Base-by-base conservation (phyloP, 2,329 filamentous ascomycete species). In the Chrysoporthe cubensis region DNA sequence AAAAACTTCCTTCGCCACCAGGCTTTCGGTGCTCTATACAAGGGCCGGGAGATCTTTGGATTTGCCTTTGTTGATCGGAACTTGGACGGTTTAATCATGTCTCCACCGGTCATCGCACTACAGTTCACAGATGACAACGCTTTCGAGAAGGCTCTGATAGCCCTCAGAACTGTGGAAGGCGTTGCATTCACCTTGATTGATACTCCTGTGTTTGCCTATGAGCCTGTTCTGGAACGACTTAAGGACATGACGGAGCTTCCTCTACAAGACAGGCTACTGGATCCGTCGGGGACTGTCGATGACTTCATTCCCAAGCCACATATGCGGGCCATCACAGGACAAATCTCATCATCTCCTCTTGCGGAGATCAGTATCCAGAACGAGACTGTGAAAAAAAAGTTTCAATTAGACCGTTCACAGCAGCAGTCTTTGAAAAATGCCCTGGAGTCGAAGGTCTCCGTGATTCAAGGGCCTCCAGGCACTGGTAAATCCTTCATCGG, bases 401-500 rank as follows among this genome's bases (percentile, higher is more conserved):
- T 72, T 58, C 69, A 16, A 0, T 61, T 74, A 1, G 73, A 80
- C 63, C 62, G 75, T 11, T 84, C 89, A 0, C 90, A 93, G 71
- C 77, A 83, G 0, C 71, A 79, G 0, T 89, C 90, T 1, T 74
- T 93, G 0, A 69, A 87, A 2, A 76, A 82, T 18, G 86, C 87
- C 0, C 72, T 94, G 0, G 78, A 75, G 0, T 83, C 83, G 8
- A 76, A 78, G 0, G 76, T 93, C 0, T 87, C 86, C 60, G 75
- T 90, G 0, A 90, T 94, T 1, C 90, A 93, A 79, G 91, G 91
- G 0, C 91, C 91, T 1, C 91, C 91, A 71, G 88, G 90, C 0
- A 94, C 90, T 0, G 91, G 91, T 1, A 94, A 94, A 71, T 92
- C 90, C 0, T 92, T 92, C 70, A 84, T 92, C 2, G 91, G 91